These are phyloP conservation scores for Emmonsiellopsis sp. DNA, from an alignment of 2,329 filamentous ascomycete genomes.

Conservation along the genomic window DNA sequence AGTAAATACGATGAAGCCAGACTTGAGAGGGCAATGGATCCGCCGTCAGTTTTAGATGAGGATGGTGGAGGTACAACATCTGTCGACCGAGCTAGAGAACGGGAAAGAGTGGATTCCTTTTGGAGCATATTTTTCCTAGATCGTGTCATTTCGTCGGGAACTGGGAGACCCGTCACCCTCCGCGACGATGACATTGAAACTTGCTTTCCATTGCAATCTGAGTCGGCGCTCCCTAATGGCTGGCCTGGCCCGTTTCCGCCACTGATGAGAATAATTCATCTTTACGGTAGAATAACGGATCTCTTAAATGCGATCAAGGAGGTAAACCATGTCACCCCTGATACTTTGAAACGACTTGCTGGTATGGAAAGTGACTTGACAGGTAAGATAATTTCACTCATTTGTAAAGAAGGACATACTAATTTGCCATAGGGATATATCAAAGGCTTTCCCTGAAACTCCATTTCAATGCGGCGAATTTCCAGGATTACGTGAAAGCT, in stretches of 20 bases:
- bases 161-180: conserved; percentile 73
- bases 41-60: conserved; percentile 16
- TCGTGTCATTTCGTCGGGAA: conserved; percentile 77
- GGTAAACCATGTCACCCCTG: conserved; percentile 62
- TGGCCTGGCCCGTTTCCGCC: conserved; percentile 74
- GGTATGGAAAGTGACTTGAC: conserved; percentile 78
- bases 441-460: conserved; percentile 65
- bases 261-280: conserved; percentile 72
- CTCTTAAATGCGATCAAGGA: conserved; percentile 72
- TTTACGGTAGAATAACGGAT: conserved; percentile 78
- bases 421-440: conserved; percentile 45
- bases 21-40: conserved; percentile 33
- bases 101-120: conserved; percentile 77
- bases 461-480: conserved; percentile 78
- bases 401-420: conserved; percentile 6
- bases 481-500: conserved; percentile 71
- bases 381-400: conserved; percentile 21
- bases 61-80: conserved; percentile 42
- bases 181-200: conserved; percentile 80
- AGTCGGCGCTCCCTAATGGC: conserved; percentile 46
- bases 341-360: conserved; percentile 61
- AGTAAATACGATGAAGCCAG: conserved; percentile 36
- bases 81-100: conserved; percentile 53
- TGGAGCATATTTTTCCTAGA: conserved; percentile 88
- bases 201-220: conserved; percentile 52